A percentile compares a stretch with the other conserved stretches of the same genome.
Conservation (phyloP, 768 basidiomycete genomes). For the Myochromella boudieri region DNA sequence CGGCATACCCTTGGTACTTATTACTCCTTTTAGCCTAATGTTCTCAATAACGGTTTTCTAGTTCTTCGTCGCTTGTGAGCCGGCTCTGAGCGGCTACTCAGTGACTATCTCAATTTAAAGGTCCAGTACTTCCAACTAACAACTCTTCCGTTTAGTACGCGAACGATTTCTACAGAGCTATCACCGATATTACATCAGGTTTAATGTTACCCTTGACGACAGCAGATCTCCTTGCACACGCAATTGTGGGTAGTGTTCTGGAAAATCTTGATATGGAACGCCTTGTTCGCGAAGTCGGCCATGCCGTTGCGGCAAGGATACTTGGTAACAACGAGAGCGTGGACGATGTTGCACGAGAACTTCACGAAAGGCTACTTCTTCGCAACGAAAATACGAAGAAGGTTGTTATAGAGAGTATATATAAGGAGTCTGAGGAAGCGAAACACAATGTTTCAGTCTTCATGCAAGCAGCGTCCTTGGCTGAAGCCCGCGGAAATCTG, state of each 20-base stretch:
- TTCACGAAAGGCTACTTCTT: constrained; percentile 87
- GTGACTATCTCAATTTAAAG: constrained; percentile 34
- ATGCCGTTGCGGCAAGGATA: constrained; percentile 90
- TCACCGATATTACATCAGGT: constrained; percentile 91
- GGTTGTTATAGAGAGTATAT: constrained; percentile 94
- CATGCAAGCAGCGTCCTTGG: constrained; percentile 65
- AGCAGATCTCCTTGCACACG: constrained; percentile 90
- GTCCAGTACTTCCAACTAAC: constrained; percentile 5
- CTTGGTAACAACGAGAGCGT: constrained; percentile 93
- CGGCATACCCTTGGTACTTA: constrained; percentile 81
- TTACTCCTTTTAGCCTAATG: constrained; percentile 5
- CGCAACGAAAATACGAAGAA: constrained; percentile 97
- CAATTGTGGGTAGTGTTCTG: constrained; percentile 94
- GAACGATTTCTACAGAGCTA: constrained; percentile 92
- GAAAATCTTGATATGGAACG: constrained; percentile 99
- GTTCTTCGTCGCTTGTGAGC: constrained; percentile 99
- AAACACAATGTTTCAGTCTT: constrained; percentile 89
- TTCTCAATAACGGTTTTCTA: constrained; percentile 28
- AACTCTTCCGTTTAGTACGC: constrained; percentile 55
- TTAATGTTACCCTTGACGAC: constrained; percentile 96
- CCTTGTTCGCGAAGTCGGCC: constrained; percentile 90
- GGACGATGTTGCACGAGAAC: constrained; percentile 92
- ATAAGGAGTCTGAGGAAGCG: constrained; percentile 87
- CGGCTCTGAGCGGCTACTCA: constrained; percentile 89
- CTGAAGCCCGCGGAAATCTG: constrained; percentile 73